Conservation (phyloP, 225 moss, liverwort and hornwort species). For the Sphagnum contortum region DNA sequence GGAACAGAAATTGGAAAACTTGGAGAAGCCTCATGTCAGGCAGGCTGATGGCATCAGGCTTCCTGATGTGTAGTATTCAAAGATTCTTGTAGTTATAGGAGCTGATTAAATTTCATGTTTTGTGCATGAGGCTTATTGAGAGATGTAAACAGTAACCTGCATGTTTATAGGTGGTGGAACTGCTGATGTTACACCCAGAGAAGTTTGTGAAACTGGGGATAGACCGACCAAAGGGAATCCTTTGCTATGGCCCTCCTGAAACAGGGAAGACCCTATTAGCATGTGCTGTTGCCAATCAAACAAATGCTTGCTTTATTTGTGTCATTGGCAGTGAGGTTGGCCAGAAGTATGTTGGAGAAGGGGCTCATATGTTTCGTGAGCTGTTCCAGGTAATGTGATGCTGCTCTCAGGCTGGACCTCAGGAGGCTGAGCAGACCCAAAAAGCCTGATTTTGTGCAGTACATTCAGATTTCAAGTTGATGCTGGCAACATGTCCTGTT, state of each 20-base stretch:
- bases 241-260: slow-evolving; percentile 54
- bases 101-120: too few species aligned
- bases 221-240: slow-evolving; percentile 47
- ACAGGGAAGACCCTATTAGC: slow-evolving; percentile 51
- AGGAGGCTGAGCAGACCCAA: too few species aligned
- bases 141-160: background rate
- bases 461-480: too few species aligned
- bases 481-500: too few species aligned
- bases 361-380: slow-evolving; percentile 50
- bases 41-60: too few species aligned
- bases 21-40: too few species aligned
- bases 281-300: slow-evolving; percentile 50
- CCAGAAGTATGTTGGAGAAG: slow-evolving; percentile 54
- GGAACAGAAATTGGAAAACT: too few species aligned
- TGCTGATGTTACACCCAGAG: slow-evolving; percentile 52
- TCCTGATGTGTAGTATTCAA: background rate
- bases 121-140: background rate
- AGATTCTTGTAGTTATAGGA: too few species aligned
- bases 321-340: slow-evolving; percentile 54
- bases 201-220: slow-evolving; percentile 58
- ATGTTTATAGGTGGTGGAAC: slow-evolving; percentile 34
- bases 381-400: slow-evolving; percentile 32
- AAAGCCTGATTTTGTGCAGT: too few species aligned
- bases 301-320: slow-evolving; percentile 53
- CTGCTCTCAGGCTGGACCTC: too few species aligned